Evolutionary conservation across 192 early-diverging fungal species (phyloP), one percentile per base, ranked within the genome.

Genomic region (Coemansia sp.): DNA sequence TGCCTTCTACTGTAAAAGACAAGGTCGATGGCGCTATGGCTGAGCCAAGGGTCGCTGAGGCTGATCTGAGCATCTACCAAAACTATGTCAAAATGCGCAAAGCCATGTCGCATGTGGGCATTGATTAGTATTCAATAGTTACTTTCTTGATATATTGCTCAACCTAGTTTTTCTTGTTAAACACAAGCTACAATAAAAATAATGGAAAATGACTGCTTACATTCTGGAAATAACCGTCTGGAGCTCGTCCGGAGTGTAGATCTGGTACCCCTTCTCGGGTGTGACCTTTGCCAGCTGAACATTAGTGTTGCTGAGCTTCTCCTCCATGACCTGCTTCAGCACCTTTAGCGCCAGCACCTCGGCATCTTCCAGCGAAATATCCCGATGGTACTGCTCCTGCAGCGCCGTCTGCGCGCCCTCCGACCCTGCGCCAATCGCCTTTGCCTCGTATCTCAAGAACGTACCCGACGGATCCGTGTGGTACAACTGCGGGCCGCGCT

Each of bases 301-400:
- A 76, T 99, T 99, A 10, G 88, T 88, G 60, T 90, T 88, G 76
- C 87, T 96, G 37, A 99, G 85, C 82, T 99, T 99, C 82, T 99
- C 97, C 76, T 99, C 97, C 96, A 99, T 99, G 19, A 99, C 97
- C 69, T 94, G 89, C 86, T 99, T 99, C 37, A 99, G 82, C 15
- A 98, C 93, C 85, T 95, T 97, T 38, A 99, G 86, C 20, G 96
- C 88, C 59, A 98, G 72, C 6, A 85, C 82, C 73, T 94, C 89
- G 6, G 96, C 97, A 64, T 98, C 94, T 11, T 83, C 79, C 68
- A 98, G 71, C 2, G 89, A 91, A 55, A 98, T 79, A 15, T 63
- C 68, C 74, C 91, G 87, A 71, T 98, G 93, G 68, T 94, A 99
- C 71, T 97, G 90, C 81, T 96, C 94, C 74, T 99, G 93, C 57